phyloP scores from a whole-genome alignment of 768 basidiomycete species.

The Hericium coralloides region DNA sequence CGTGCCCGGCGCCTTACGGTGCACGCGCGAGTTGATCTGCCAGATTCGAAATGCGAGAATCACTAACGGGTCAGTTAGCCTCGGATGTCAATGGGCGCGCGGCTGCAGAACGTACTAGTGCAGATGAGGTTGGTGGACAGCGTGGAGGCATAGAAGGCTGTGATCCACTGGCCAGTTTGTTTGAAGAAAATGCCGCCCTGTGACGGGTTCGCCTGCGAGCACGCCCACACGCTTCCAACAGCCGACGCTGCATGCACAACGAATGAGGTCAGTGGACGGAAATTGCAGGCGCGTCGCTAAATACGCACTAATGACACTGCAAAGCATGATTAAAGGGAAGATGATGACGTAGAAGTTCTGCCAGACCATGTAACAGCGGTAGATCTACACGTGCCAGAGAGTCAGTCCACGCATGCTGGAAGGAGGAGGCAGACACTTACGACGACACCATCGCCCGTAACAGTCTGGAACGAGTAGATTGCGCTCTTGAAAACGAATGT shows the following conservation, averaged over 20 bases:
- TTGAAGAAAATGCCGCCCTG: background rate
- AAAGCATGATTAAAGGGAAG: slow-evolving; percentile 14
- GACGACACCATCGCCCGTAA: slow-evolving; percentile 23
- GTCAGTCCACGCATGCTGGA: background rate
- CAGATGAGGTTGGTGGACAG: slow-evolving; percentile 1
- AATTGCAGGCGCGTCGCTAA: background rate
- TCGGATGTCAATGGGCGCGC: background rate
- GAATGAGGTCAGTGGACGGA: background rate
- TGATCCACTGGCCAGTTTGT: slow-evolving; percentile 3
- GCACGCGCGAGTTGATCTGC: background rate
- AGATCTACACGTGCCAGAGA: slow-evolving; percentile 7
- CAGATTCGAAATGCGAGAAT: background rate
- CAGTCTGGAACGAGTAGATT: slow-evolving; percentile 19
- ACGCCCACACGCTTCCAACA: background rate
- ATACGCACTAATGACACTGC: slow-evolving; percentile 10
- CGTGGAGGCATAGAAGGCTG: background rate
- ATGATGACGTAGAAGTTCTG: slow-evolving; percentile 8
- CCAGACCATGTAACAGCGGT: slow-evolving; percentile 19
- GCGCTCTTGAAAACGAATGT: slow-evolving; percentile 22
- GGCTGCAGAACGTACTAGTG: background rate
- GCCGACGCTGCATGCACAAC: background rate
- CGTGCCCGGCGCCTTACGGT: background rate
- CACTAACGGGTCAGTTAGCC: background rate
- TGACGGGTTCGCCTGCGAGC: background rate
- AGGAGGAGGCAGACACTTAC: slow-evolving; percentile 9